These are phyloP conservation scores for Lumnitzera racemosa DNA, from an alignment of 345 rosid species.

Conservation along the genomic window DNA sequence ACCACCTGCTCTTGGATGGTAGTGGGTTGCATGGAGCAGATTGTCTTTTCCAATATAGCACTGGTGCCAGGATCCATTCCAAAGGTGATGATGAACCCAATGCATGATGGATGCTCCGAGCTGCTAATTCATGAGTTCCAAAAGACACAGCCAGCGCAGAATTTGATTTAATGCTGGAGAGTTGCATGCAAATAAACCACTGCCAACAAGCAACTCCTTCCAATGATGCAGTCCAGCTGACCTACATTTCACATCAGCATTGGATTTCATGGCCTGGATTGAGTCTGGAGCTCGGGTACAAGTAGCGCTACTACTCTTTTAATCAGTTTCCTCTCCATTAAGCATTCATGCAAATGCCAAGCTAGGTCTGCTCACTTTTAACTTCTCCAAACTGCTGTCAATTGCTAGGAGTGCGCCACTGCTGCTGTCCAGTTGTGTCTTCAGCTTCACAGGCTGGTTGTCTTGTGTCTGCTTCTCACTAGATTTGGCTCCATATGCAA, in stretches of 20 bases:
- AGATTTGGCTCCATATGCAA: too few species aligned
- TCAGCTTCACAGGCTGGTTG: too few species aligned
- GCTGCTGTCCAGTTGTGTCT: too few species aligned
- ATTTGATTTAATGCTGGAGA: constrained; percentile 69
- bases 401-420: too few species aligned
- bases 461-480: too few species aligned
- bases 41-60: constrained; percentile 72
- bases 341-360: too few species aligned
- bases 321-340: too few species aligned
- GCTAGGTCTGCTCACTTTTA: too few species aligned
- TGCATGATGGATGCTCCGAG: constrained; percentile 80
- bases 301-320: too few species aligned
- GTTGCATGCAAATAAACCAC: constrained; percentile 77
- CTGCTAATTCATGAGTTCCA: constrained; percentile 49
- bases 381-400: too few species aligned
- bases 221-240: constrained; percentile 88
- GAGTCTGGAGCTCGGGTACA: too few species aligned
- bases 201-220: constrained; percentile 74
- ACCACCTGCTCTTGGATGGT: constrained; percentile 82
- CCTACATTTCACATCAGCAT: constrained; percentile 43
- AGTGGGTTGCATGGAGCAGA: constrained; percentile 54
- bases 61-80: constrained; percentile 52
- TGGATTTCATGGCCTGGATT: too few species aligned
- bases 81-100: constrained; percentile 70
- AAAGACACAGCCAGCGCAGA: constrained; percentile 63